Evolutionary conservation across 1,139 yeast species (phyloP), one percentile per base, ranked within the genome.

Genomic region (Yamadazyma pseudoaaseri): DNA sequence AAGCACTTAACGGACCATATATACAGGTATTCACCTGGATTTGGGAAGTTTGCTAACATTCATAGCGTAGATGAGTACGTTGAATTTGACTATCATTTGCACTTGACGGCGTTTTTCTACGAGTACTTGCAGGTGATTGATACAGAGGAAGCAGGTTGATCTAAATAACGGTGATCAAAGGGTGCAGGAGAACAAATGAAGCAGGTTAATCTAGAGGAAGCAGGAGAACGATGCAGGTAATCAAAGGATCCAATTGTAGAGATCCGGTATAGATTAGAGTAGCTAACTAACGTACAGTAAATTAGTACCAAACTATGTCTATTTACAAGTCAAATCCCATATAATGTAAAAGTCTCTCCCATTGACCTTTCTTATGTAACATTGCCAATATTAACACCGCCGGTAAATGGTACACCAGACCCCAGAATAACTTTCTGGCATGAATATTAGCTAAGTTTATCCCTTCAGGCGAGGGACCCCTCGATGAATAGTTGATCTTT

Each of bases 351-450:
- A 85, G 52, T 65, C 92, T 76, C 54, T 87, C 95, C 97, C 97
- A 90, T 57, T 90, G 90, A 3, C 96, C 97, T 54, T 81, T 83
- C 60, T 92, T 94, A 60, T 94, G 98, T 34, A 90, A 58, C 89
- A 94, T 89, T 1, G 97, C 97, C 40, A 94, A 67, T 16, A 89
- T 81, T 36, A 94, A 65, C 7, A 94, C 82, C 0, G 86, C 92
- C 1, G 99, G 98, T 34, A 94, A 64, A 49, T 94, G 97, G 79
- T 94, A 80, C 2, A 94, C 96, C 16, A 96, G 85, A 27, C 95
- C 87, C 95, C 96, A 86, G 58, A 92, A 92, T 30, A 92, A 70
- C 54, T 84, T 84, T 41, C 87, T 79, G 1, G 97, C 96, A 54
- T 77, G 81, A 1, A 66, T 48, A 42, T 74, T 78, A 1, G 95